These are phyloP conservation scores for Ascocoryne sarcoides DNA, from an alignment of 2,329 filamentous ascomycete species.

Conservation along the genomic window DNA sequence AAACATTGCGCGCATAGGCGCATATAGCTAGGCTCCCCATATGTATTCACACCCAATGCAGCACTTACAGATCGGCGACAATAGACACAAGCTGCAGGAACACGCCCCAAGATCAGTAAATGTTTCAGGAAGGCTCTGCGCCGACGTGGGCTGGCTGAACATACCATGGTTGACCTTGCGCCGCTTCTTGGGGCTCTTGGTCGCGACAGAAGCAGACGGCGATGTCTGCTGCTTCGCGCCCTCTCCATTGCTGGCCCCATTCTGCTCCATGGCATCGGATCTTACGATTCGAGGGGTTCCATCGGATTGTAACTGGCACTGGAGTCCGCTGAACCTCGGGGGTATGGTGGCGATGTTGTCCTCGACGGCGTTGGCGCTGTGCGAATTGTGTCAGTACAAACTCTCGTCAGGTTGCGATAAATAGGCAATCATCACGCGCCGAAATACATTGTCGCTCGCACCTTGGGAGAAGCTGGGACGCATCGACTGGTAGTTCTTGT, in stretches of 20 bases:
- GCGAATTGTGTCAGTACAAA: slow-evolving; percentile 8
- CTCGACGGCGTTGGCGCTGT: neutral
- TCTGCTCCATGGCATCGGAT: slow-evolving; percentile 30
- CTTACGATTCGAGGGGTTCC: slow-evolving; percentile 26
- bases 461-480: slow-evolving; percentile 3
- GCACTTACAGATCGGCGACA: slow-evolving; percentile 81
- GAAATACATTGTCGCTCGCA: slow-evolving; percentile 2
- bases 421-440: slow-evolving; percentile 6
- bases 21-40: slow-evolving; percentile 21
- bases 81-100: slow-evolving; percentile 71
- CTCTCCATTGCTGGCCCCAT: slow-evolving; percentile 27
- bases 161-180: slow-evolving; percentile 86
- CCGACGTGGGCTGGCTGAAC: slow-evolving; percentile 29
- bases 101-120: slow-evolving; percentile 29
- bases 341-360: neutral
- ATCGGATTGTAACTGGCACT: slow-evolving; percentile 24
- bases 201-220: slow-evolving; percentile 24
- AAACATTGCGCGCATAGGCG: slow-evolving; percentile 26
- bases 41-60: slow-evolving; percentile 26
- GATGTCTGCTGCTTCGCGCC: slow-evolving; percentile 26
- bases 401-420: slow-evolving; percentile 1
- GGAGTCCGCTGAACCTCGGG: neutral
- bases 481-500: slow-evolving; percentile 9
- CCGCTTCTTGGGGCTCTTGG: slow-evolving; percentile 67
- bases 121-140: slow-evolving; percentile 22